Conservation (phyloP, 139 green algal genomes). For the Cymbomonas tetramitiformis region DNA sequence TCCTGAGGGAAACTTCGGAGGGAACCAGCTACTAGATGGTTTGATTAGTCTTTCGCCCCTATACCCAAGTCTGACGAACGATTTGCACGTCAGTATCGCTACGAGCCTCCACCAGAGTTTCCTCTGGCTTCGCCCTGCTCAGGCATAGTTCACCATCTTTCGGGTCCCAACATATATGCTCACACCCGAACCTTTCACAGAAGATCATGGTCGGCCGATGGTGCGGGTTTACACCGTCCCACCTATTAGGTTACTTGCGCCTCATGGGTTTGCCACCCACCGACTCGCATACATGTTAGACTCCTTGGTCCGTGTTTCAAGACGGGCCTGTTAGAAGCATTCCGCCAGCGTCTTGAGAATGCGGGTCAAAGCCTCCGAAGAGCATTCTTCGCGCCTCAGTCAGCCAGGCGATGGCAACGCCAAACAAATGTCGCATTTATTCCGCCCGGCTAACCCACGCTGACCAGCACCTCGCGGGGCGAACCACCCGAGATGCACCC, state of each 20-base stretch:
- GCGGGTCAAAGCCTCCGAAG: too few species aligned
- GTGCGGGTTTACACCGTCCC: too few species aligned
- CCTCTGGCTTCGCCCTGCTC: constrained; percentile 80
- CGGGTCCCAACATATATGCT: constrained; percentile 74
- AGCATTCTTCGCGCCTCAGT: constrained; percentile 56
- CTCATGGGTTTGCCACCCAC: constrained; percentile 75
- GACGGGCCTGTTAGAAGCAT: constrained; percentile 63
- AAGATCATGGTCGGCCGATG: constrained; percentile 76
- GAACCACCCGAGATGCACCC: constrained; percentile 36
- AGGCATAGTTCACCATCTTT: constrained; percentile 93
- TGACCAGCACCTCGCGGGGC: constrained; percentile 50
- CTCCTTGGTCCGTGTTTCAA: constrained; percentile 95
- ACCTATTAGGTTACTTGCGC: constrained; percentile 77
- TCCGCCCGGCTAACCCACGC: constrained; percentile 53
- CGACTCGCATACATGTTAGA: constrained; percentile 82
- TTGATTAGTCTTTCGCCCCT: constrained; percentile 96
- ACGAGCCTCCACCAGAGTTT: constrained; percentile 87
- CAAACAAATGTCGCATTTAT: too few species aligned
- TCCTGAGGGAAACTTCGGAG: constrained; percentile 85
- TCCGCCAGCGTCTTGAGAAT: constrained; percentile 63
- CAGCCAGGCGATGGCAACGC: constrained; percentile 37
- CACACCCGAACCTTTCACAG: constrained; percentile 73
- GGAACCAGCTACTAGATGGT: constrained; percentile 91
- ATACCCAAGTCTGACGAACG: constrained; percentile 89
- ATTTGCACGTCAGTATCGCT: constrained; percentile 93